Percentiles rank a stretch among this genome's conserved stretches.
These are phyloP conservation scores for Teunomyces lycoperdinae DNA, from an alignment of 805 yeast species.

Conservation along the genomic window DNA sequence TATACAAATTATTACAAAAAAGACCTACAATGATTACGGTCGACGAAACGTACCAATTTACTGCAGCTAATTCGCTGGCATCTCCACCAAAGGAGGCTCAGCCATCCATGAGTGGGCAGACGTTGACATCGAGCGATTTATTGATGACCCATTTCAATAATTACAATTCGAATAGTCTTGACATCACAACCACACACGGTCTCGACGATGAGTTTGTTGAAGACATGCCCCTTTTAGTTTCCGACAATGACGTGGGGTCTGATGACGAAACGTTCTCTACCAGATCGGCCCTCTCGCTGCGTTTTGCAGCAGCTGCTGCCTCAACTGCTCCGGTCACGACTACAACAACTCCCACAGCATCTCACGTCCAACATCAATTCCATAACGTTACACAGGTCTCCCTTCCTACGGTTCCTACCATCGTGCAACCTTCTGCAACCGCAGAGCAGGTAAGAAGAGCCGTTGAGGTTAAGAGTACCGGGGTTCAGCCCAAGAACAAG, in stretches of 20 bases:
- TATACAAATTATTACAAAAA: neutral
- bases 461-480: slow-evolving; percentile 10
- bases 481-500: neutral
- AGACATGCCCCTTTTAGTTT: slow-evolving; percentile 32
- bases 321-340: neutral
- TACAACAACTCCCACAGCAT: neutral
- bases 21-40: neutral
- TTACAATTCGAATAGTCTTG: slow-evolving; percentile 6
- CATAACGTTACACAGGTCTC: neutral
- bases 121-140: slow-evolving; percentile 6
- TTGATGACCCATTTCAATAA: slow-evolving; percentile 3
- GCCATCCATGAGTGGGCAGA: neutral
- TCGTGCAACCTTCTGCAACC: slow-evolving; percentile 11
- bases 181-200: slow-evolving; percentile 4
- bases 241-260: slow-evolving; percentile 30
- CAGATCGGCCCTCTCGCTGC: slow-evolving; percentile 2
- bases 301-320: neutral
- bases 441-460: slow-evolving; percentile 22
- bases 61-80: slow-evolving; percentile 2
- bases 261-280: slow-evolving; percentile 23
- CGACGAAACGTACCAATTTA: neutral
- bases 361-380: neutral
- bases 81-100: slow-evolving; percentile 4
- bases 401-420: neutral
- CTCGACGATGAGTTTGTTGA: slow-evolving; percentile 10